Percentiles rank a stretch among this genome's conserved stretches.
Conservation (phyloP, 352 stramenopile genomes). For the Phytophthora cactorum region DNA sequence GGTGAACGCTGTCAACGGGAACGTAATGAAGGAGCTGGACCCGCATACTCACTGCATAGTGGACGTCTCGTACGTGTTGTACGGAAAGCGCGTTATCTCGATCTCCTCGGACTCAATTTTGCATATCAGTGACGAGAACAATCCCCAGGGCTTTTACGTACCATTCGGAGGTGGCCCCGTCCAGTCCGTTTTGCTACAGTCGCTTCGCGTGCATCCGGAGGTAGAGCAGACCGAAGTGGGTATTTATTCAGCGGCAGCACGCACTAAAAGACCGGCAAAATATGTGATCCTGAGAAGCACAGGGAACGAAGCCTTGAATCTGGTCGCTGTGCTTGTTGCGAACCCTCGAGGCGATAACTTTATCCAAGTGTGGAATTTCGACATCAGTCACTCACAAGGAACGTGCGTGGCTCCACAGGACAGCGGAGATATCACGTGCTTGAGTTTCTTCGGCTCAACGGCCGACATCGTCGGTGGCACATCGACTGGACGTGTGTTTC, state of each 20-base stretch:
- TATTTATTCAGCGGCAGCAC: background rate
- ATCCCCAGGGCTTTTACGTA: conserved; percentile 72
- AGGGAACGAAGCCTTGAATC: conserved; percentile 56
- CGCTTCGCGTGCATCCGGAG: conserved; percentile 56
- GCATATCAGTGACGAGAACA: conserved; percentile 79
- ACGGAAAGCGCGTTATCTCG: conserved; percentile 70
- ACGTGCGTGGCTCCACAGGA: conserved; percentile 47
- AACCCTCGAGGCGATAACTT: conserved; percentile 59
- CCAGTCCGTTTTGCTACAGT: conserved; percentile 68
- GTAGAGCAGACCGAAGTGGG: background rate
- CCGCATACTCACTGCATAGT: conserved; percentile 54
- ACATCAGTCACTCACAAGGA: conserved; percentile 66
- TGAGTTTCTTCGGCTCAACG: conserved; percentile 56
- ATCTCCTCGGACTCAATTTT: conserved; percentile 62
- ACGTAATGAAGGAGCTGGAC: conserved; percentile 84
- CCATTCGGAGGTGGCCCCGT: conserved; percentile 56
- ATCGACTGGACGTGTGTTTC: conserved; percentile 45
- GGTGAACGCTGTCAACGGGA: conserved; percentile 80
- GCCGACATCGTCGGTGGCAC: conserved; percentile 61
- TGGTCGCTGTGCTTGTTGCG: conserved; percentile 53
- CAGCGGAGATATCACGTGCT: conserved; percentile 59
- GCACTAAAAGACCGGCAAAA: conserved; percentile 15
- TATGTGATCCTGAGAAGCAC: conserved; percentile 63
- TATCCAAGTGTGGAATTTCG: conserved; percentile 80
- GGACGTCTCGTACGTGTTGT: conserved; percentile 61